phyloP scores from a whole-genome alignment of 2,329 filamentous ascomycete genomes.

The Mycosphaerelloides madeirae region DNA sequence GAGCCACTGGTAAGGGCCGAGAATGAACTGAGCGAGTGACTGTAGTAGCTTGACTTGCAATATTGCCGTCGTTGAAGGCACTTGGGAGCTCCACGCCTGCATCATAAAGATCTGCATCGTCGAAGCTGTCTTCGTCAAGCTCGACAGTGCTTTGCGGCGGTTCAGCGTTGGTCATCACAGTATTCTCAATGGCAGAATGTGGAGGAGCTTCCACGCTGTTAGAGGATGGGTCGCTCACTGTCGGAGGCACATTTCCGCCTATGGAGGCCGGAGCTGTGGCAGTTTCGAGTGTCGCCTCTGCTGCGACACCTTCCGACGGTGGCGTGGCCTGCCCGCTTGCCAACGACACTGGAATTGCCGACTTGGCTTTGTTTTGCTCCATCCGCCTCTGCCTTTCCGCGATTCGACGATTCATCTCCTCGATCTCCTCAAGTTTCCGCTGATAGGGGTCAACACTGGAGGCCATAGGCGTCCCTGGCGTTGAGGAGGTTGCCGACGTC shows the following conservation, averaged over 20 bases:
- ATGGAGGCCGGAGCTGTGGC: no score
- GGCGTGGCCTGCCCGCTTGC: no score
- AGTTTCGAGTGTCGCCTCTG: conserved; percentile 8
- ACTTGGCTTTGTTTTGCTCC: conserved; percentile 23
- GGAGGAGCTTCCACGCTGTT: no score
- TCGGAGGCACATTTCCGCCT: no score
- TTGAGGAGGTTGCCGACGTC: conserved; percentile 3
- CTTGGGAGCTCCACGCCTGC: background rate
- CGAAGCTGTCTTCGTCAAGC: conserved; percentile 8
- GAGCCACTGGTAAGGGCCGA: no score
- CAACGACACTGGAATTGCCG: no score
- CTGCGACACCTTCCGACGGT: conserved; percentile 6
- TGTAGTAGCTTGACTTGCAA: no score
- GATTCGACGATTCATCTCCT: conserved; percentile 23
- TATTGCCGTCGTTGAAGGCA: background rate
- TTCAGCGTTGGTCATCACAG: background rate
- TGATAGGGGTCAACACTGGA: conserved; percentile 5
- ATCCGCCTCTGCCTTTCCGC: conserved; percentile 42
- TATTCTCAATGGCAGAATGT: background rate
- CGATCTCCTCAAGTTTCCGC: conserved; percentile 23
- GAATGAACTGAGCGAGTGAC: no score
- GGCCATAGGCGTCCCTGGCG: conserved; percentile 16
- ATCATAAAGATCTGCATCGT: conserved; percentile 14
- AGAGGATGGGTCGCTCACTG: no score
- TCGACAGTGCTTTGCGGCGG: background rate